Conservation (phyloP, 352 stramenopile genomes). For the Globisporangium okanoganense region DNA sequence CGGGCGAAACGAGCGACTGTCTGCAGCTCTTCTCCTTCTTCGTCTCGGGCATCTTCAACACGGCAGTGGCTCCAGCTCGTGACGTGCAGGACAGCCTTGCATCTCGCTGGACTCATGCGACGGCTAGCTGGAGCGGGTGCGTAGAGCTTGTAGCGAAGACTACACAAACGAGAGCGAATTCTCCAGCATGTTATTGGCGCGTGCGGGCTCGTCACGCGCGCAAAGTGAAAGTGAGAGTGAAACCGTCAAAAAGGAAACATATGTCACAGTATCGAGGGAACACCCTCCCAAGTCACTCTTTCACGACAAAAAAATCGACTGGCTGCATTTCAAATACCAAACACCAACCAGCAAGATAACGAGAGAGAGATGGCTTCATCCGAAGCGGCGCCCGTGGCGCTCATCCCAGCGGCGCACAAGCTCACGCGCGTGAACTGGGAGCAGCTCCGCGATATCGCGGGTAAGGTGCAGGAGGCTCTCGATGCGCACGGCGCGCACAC, state of each 20-base stretch:
- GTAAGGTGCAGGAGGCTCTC: conserved; percentile 56
- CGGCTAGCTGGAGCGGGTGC: neutral
- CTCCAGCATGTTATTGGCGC: neutral
- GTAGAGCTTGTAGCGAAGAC: too few relatives aligned
- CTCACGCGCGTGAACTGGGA: conserved; percentile 53
- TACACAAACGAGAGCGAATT: neutral
- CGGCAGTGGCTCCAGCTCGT: neutral
- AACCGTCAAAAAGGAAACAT: neutral
- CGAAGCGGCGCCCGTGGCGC: conserved; percentile 4
- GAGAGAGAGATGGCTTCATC: conserved; percentile 13
- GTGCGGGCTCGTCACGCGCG: neutral
- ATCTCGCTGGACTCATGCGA: neutral
- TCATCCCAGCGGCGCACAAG: conserved; percentile 22
- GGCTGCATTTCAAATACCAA: neutral
- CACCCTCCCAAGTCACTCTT: neutral
- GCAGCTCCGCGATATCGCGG: conserved; percentile 41
- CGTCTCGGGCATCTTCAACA: neutral
- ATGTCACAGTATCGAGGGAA: neutral
- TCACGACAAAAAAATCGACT: neutral
- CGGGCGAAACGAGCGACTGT: neutral
- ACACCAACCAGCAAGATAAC: too few relatives aligned
- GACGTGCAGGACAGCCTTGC: too few relatives aligned
- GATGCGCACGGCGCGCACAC: conserved; percentile 45
- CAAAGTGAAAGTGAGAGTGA: neutral
- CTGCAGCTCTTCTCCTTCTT: neutral